Base-by-base conservation (phyloP, 495 filamentous ascomycete species). In the Aspergillus indologenus region DNA sequence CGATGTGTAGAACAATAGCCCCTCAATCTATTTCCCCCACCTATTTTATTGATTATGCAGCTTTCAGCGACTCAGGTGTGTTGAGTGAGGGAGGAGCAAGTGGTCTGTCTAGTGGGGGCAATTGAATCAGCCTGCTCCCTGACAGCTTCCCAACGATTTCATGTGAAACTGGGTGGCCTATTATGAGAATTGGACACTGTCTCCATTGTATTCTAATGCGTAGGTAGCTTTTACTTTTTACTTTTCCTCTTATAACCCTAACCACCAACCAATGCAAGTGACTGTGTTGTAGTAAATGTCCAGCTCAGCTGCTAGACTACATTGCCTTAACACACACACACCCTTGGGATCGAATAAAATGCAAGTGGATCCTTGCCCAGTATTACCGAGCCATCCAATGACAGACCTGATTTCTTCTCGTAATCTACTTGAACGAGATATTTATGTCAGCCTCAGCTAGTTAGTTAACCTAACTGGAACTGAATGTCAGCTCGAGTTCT, bases 1-100 rank as follows among this genome's bases (percentile, higher is more conserved):
- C 44, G 57, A 65, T 66, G 47, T 74, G 71, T 75, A 75, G 70
- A 68, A 72, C 67, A 68, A 69, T 62, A 56, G 34, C 34, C 34
- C 34, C 34, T n/a, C 57, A 59, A 29, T 49, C 57, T 65, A 56
- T 58, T 60, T 45, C 21, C 31, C 8, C 55, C 47, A 23, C 26
- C 26, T 9, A 29, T 66, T 64, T 66, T 63, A 49, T 48, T 45
- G 52, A 58, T 54, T 62, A 58, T 62, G 57, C 48, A 46, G 56
- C 52, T 58, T 47, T 53, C 45, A 74, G 71, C 70, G 67, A 69
- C 65, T 66, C 63, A 48, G 62, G 31, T 47, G 52, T 50, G 58
- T 56, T 53, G 45, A 56, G 56, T 53, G 49, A 24, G 44, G 49
- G 17, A 54, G 24, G 20, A n/a, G 56, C 34, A 46, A 54, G 59